Evolutionary conservation across 306 rosid species (phyloP).

Genomic region (Astragalus membranaceus): DNA sequence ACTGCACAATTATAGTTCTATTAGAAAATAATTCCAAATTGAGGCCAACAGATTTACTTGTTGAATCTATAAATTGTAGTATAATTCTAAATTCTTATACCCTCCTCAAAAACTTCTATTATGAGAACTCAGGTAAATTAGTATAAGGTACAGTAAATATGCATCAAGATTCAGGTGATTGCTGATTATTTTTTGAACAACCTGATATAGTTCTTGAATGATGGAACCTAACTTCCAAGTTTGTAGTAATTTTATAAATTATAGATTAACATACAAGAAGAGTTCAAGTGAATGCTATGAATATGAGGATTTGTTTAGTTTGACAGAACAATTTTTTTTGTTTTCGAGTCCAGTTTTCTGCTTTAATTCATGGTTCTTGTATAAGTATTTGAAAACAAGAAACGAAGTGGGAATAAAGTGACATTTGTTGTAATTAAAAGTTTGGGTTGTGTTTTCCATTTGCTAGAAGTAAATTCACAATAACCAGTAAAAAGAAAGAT

Average conservation of each 20-base stretch:
- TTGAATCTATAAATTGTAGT: background rate
- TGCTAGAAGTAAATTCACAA: background rate
- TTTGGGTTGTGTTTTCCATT: background rate
- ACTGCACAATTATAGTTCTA: slow-evolving; percentile 45
- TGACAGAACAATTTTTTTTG: background rate
- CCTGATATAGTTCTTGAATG: background rate
- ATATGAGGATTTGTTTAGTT: background rate
- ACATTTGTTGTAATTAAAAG: no score
- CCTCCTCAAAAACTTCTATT: background rate
- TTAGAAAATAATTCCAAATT: slow-evolving; percentile 18
- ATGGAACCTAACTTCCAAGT: background rate
- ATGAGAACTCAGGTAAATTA: background rate
- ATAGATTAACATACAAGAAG: background rate
- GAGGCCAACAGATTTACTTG: background rate
- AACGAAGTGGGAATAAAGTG: background rate
- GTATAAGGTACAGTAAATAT: background rate
- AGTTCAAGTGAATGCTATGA: background rate
- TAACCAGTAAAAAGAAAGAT: background rate
- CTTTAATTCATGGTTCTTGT: background rate
- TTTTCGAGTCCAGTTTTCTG: background rate
- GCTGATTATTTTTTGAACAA: background rate
- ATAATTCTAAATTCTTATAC: background rate
- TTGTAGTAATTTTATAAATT: background rate
- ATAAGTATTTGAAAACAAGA: background rate
- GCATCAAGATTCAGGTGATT: background rate